phyloP scores from a whole-genome alignment of 2,329 filamentous ascomycete genomes.

The Emmonsiellopsis sp. region DNA sequence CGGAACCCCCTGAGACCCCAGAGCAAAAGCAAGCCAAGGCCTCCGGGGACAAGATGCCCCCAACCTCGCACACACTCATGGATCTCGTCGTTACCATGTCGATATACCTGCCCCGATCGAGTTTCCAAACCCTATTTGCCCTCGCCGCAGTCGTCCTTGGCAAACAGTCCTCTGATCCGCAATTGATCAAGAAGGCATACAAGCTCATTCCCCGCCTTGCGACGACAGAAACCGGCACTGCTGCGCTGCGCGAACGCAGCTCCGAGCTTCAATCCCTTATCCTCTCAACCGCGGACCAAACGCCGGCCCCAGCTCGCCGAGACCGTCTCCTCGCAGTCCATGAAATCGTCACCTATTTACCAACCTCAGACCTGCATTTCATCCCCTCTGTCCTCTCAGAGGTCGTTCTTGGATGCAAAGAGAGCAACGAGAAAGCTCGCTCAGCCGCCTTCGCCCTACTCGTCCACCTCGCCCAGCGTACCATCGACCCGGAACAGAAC shows the following conservation, averaged over 20 bases:
- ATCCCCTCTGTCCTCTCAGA: conserved; percentile 86
- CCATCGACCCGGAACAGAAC: conserved; percentile 54
- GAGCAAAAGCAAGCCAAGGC: conserved; percentile 54
- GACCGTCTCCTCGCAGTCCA: conserved; percentile 78
- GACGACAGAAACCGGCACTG: conserved; percentile 65
- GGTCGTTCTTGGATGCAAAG: conserved; percentile 92
- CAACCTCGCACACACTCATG: conserved; percentile 89
- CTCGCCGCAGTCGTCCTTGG: conserved; percentile 77
- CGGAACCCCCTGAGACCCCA: conserved; percentile 54
- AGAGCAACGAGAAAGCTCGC: conserved; percentile 90
- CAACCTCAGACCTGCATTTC: conserved; percentile 74
- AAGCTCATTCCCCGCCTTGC: conserved; percentile 90
- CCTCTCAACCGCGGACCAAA: conserved; percentile 70
- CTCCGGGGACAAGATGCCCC: conserved; percentile 69
- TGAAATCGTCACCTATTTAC: conserved; percentile 70
- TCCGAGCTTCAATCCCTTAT: conserved; percentile 74
- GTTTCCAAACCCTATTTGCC: conserved; percentile 75
- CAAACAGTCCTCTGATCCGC: conserved; percentile 59
- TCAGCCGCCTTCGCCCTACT: conserved; percentile 84
- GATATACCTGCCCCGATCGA: conserved; percentile 79
- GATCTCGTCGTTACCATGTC: conserved; percentile 95
- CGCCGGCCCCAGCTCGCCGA: conserved; percentile 73
- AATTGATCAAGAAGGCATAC: conserved; percentile 98
- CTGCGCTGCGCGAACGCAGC: conserved; percentile 68
- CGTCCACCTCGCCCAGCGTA: conserved; percentile 77